A percentile compares a stretch with the other conserved stretches of the same genome.
These are phyloP conservation scores for Trichocomaceae sp. DNA, from an alignment of 2,329 filamentous ascomycete genomes.

Conservation along the genomic window DNA sequence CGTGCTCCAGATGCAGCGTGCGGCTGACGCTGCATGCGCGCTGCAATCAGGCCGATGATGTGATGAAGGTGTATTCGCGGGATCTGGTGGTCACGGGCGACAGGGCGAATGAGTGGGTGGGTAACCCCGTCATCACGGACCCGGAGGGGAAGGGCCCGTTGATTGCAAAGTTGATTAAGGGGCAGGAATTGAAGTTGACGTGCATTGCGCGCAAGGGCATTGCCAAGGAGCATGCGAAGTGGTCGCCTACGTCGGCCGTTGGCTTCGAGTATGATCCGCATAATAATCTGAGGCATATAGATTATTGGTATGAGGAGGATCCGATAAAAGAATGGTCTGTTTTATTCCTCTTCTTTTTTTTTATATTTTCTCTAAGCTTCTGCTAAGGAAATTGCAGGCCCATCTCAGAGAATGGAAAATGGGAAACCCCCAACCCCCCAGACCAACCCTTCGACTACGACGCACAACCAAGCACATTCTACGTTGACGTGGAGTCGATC, in stretches of 20 bases:
- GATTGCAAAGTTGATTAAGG: slow-evolving; percentile 82
- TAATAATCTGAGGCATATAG: slow-evolving; percentile 87
- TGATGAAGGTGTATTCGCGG: slow-evolving; percentile 89
- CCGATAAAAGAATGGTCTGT: slow-evolving; percentile 72
- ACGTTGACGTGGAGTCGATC: slow-evolving; percentile 85
- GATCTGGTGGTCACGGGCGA: slow-evolving; percentile 70
- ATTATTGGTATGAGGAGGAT: slow-evolving; percentile 92
- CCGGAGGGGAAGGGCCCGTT: slow-evolving; percentile 72
- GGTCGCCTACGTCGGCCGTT: slow-evolving; percentile 85
- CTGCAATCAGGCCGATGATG: slow-evolving; percentile 68
- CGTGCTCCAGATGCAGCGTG: slow-evolving; percentile 87
- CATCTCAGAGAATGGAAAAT: slow-evolving; percentile 48
- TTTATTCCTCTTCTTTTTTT: slow-evolving; percentile 1
- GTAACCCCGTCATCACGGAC: slow-evolving; percentile 77
- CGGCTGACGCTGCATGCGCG: slow-evolving; percentile 76
- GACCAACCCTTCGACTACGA: slow-evolving; percentile 89
- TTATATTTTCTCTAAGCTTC: not conserved
- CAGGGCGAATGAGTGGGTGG: slow-evolving; percentile 66
- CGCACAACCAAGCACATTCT: slow-evolving; percentile 76
- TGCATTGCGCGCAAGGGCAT: slow-evolving; percentile 98
- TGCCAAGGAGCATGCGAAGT: slow-evolving; percentile 97
- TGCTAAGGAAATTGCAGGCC: slow-evolving; percentile 22
- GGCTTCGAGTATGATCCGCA: slow-evolving; percentile 98
- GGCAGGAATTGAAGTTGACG: slow-evolving; percentile 81
- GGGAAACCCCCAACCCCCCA: slow-evolving; percentile 70